Percentiles rank a stretch among this genome's conserved stretches.
These are phyloP conservation scores for Fusarium algeriense DNA, from an alignment of 2,329 filamentous ascomycete species.

Conservation along the genomic window DNA sequence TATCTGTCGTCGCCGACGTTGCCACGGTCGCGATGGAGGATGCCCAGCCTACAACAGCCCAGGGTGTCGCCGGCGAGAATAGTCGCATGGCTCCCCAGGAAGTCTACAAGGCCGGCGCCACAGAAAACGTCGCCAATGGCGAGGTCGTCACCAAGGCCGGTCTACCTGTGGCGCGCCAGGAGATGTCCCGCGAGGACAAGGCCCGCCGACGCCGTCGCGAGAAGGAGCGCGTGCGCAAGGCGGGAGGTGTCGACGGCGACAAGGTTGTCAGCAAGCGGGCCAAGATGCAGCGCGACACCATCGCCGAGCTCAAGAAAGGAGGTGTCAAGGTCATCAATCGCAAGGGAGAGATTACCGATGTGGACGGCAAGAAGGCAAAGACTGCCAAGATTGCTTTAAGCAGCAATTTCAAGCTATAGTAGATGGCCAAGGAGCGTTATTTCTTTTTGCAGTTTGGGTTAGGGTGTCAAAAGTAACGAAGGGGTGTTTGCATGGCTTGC, in stretches of 20 bases:
- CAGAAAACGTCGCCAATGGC: slow-evolving; percentile 71
- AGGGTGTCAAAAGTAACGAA: slow-evolving; percentile 24
- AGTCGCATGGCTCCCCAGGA: slow-evolving; percentile 94
- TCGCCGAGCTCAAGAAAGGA: slow-evolving; percentile 81
- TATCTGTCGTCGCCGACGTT: slow-evolving; percentile 90
- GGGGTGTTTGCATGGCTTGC: slow-evolving; percentile 37
- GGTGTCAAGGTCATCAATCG: slow-evolving; percentile 93
- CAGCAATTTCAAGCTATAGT: slow-evolving; percentile 74
- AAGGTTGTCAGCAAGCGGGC: slow-evolving; percentile 70
- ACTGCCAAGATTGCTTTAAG: slow-evolving; percentile 64
- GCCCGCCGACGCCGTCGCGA: slow-evolving; percentile 79
- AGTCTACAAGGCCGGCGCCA: slow-evolving; percentile 82
- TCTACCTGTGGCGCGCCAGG: slow-evolving; percentile 81
- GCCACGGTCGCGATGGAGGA: slow-evolving; percentile 97
- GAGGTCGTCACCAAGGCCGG: slow-evolving; percentile 85
- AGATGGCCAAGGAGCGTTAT: slow-evolving; percentile 32
- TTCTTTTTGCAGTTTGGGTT: slow-evolving; percentile 22
- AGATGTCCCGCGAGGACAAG: slow-evolving; percentile 91
- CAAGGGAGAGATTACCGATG: slow-evolving; percentile 85
- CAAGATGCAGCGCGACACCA: slow-evolving; percentile 60
- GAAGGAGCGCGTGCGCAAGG: slow-evolving; percentile 86
- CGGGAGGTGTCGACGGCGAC: slow-evolving; percentile 61
- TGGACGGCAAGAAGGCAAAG: slow-evolving; percentile 82
- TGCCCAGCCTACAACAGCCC: slow-evolving; percentile 85
- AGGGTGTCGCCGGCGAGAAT: slow-evolving; percentile 74